Percentiles rank a stretch among this genome's conserved stretches.
Evolutionary conservation across 768 basidiomycete species (phyloP).

Genomic region (Hygrocybe punicea): DNA sequence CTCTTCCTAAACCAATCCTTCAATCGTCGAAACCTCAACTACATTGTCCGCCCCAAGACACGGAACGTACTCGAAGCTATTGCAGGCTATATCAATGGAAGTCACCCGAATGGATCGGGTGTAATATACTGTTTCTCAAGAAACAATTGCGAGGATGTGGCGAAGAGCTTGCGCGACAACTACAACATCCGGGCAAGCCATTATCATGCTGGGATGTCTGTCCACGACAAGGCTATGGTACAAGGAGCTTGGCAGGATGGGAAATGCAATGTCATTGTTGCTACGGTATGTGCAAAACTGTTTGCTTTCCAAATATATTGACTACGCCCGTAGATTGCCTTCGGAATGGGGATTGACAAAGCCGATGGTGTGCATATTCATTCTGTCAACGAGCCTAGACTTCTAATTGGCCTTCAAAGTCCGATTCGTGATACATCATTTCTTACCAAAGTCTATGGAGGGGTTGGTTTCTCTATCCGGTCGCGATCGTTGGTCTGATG

Average conservation of each 20-base stretch:
- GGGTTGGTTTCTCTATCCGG: slow-evolving; percentile 47
- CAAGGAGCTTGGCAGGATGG: slow-evolving; percentile 75
- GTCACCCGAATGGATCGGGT: slow-evolving; percentile 61
- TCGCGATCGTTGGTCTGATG: background rate
- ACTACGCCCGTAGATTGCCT: slow-evolving; percentile 63
- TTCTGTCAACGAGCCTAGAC: background rate
- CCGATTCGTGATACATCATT: slow-evolving; percentile 87
- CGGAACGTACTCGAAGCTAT: slow-evolving; percentile 55
- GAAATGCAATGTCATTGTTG: slow-evolving; percentile 78
- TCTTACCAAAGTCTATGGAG: slow-evolving; percentile 78
- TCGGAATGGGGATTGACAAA: slow-evolving; percentile 98
- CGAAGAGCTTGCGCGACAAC: slow-evolving; percentile 58
- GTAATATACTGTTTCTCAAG: slow-evolving; percentile 82
- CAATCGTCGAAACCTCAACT: slow-evolving; percentile 89
- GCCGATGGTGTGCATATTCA: slow-evolving; percentile 51
- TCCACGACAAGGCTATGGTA: slow-evolving; percentile 56
- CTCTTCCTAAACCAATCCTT: slow-evolving; percentile 76
- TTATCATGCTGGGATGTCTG: slow-evolving; percentile 80
- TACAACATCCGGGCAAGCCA: slow-evolving; percentile 60
- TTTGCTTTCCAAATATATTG: slow-evolving; percentile 4
- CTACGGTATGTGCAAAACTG: slow-evolving; percentile 59
- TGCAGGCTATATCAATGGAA: slow-evolving; percentile 58
- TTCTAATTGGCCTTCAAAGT: slow-evolving; percentile 45
- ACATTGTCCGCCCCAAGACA: slow-evolving; percentile 50
- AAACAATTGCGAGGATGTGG: slow-evolving; percentile 76